Base-by-base conservation (phyloP, 805 yeast genomes). In the Yarrowia yakushimensis region DNA sequence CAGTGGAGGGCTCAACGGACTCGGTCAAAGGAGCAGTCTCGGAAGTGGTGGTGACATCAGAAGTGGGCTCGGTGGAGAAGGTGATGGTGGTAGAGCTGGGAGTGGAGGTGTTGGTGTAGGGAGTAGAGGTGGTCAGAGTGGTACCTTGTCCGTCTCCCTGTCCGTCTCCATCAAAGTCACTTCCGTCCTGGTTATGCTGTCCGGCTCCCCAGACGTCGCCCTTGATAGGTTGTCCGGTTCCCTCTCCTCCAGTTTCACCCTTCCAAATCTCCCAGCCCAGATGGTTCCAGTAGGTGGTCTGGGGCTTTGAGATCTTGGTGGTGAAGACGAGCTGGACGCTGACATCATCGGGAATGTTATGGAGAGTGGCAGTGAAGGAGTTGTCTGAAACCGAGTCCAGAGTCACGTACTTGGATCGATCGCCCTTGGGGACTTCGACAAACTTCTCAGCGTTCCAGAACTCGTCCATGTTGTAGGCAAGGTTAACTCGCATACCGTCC, bases 91-190 rank as follows among this genome's bases (percentile, higher is more conserved):
- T 27, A 13, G 34, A 31, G 17, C 15, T 5, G 11, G 33, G 23
- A 27, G 50, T 43, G 11, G 50, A 12, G n/a, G 50, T 17, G 23
- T 41, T 41, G 45, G 45, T 41, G 45, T 23, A 22, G 5, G 12
- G 13, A 22, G 45, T 23, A 7, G 45, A 41, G 30, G 28, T 41
- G 28, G 30, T 22, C 20, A 22, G 20, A 20, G 57, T 33, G 22
- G 37, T 46, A 3, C 52, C 36, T 15, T 41, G 13, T 18, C 62
- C 62, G 30, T 12, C 18, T 2, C 62, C 61, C 20, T n/a, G n/a
- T 12, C 55, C 52, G n/a, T 17, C 54, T 9, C 52, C 57, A n/a
- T 27, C 62, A 13, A 31, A 22, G 13, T 57, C 62, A 20, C 36
- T 18, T 17, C 57, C 62, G 18, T 43, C 37, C 11, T 57, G 17